Evolutionary conservation across 768 basidiomycete genomes (phyloP), one percentile per base, ranked within the genome.

Genomic region (Trametes cingulata): DNA sequence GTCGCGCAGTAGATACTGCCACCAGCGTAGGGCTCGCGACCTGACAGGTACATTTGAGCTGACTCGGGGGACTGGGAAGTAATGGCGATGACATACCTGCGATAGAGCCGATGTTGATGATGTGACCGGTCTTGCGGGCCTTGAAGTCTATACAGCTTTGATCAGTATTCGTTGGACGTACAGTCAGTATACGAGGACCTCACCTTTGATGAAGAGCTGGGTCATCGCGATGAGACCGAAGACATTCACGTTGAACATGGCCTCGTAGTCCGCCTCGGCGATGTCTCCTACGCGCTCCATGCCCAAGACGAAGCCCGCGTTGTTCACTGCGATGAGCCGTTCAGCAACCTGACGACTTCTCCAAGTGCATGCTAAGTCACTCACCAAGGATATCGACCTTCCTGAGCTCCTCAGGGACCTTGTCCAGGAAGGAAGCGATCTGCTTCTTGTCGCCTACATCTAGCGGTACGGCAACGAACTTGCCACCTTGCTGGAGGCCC

Each of bases 101-200:
- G 58, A 99, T 84, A 12, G 94, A 96, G 8, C 97, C 95, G 50
- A 99, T 78, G 74, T 97, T 96, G 77, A 99, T 98, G 66, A 99
- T 78, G 76, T 95, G 94, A 0, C 93, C 92, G 4, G 84, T 76
- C 68, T 88, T 84, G 45, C 57, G 29, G 39, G 68, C 61, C 48
- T 62, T 67, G 56, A 67, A 73, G 39, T 72, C 74, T 67, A 42
- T 0, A 33, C 6, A 33, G 10, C 4, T 5, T 33, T 19, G 8
- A 20, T 8, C 13, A n/a, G 35, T 12, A 22, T 25, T 14, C 8
- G 19, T 22, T 4, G 14, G 20, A 14, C 2, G 45, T 46, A 15
- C 22, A 15, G 7, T 25, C 46, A 46, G 27, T 60, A 78, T 81
- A 68, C 90, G 74, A 88, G 9, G 33, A 49, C 43, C 67, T 35